phyloP scores from a whole-genome alignment of 2,329 filamentous ascomycete genomes.

The Monosporascus sp. region DNA sequence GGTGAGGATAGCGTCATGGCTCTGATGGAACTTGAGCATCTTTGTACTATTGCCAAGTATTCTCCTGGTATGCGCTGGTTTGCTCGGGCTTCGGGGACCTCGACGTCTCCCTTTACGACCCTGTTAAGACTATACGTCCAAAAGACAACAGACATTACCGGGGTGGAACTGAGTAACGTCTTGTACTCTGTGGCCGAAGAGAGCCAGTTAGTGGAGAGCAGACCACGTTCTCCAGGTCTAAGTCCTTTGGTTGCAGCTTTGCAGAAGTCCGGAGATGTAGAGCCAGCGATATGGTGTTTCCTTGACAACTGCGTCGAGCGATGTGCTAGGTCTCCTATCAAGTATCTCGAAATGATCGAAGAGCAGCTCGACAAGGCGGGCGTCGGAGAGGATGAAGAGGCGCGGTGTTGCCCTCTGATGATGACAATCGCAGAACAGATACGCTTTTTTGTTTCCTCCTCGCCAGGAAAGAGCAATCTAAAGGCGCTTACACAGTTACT shows the following conservation, averaged over 20 bases:
- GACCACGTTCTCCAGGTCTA: conserved; percentile 37
- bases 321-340: conserved; percentile 70
- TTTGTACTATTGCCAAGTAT: conserved; percentile 73
- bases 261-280: conserved; percentile 24
- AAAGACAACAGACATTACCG: conserved; percentile 41
- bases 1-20: conserved; percentile 48
- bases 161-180: conserved; percentile 48
- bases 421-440: conserved; percentile 73
- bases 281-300: conserved; percentile 55
- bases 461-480: conserved; percentile 35
- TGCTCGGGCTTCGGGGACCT: conserved; percentile 61
- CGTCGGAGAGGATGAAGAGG: conserved; percentile 21
- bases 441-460: conserved; percentile 56
- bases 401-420: conserved; percentile 54
- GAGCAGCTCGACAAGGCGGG: conserved; percentile 28
- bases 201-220: conserved; percentile 57
- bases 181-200: conserved; percentile 58
- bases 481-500: conserved; percentile 53
- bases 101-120: conserved; percentile 65
- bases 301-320: conserved; percentile 78
- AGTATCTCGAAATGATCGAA: conserved; percentile 68
- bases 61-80: conserved; percentile 91
- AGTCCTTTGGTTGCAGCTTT: conserved; percentile 40
- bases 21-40: conserved; percentile 71
- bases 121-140: conserved; percentile 56